phyloP scores from a whole-genome alignment of 345 rosid genomes.

The Eucalyptus tenuipes region DNA sequence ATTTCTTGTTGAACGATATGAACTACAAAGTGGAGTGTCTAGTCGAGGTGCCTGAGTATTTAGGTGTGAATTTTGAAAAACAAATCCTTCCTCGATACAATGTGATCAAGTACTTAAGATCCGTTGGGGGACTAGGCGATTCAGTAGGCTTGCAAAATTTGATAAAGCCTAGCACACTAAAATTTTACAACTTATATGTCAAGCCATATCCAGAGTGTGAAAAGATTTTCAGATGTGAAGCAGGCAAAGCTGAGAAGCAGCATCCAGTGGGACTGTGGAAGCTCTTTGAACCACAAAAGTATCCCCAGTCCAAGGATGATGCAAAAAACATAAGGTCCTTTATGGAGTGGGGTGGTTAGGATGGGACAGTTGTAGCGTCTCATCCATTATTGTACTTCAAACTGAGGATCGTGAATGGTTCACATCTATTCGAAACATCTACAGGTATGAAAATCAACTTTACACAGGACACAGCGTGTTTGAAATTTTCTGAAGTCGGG shows the following conservation, averaged over 20 bases:
- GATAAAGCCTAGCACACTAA: constrained; percentile 58
- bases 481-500: not conserved
- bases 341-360: constrained; percentile 35
- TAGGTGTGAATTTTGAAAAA: constrained; percentile 70
- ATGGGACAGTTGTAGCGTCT: not conserved
- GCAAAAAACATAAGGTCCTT: constrained; percentile 46
- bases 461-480: not conserved
- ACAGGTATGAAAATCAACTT: not conserved
- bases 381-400: not conserved
- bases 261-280: constrained; percentile 70
- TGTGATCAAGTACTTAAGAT: constrained; percentile 53
- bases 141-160: constrained; percentile 55
- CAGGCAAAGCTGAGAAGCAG: constrained; percentile 8
- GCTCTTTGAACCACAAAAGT: constrained; percentile 42
- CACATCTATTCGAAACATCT: not conserved
- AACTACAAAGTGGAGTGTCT: constrained; percentile 27
- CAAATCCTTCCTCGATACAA: constrained; percentile 63
- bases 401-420: not conserved
- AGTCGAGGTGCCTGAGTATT: constrained; percentile 68
- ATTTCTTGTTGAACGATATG: constrained; percentile 43
- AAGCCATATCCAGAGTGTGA: constrained; percentile 89
- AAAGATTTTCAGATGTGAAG: constrained; percentile 47
- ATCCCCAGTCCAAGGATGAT: constrained; percentile 38
- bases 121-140: constrained; percentile 52
- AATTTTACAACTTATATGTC: constrained; percentile 66